Evolutionary conservation across 2,329 filamentous ascomycete species (phyloP), one percentile per base, ranked within the genome.

Genomic region (Ophiosphaerella herpotricha): DNA sequence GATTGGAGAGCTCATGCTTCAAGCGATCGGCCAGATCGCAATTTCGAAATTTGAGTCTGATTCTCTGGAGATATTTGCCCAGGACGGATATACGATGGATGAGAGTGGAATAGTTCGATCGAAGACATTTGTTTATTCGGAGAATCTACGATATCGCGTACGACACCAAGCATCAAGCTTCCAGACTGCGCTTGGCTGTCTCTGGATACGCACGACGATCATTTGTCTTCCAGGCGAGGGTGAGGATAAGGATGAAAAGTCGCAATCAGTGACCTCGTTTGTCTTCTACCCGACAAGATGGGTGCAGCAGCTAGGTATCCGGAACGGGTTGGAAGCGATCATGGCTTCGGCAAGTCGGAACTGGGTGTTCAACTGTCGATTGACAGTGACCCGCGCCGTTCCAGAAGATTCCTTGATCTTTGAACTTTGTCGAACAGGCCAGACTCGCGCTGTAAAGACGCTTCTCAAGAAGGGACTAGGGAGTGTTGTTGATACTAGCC

Each of bases 401-500:
- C 23, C 52, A 4, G 49, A 60, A 29, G 54, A 60, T 13, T 36
- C 57, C 0, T 36, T 55, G 9, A 51, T 60, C 4, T 60, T 60
- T 21, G 45, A 52, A 7, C 52, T 60, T 1, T 60, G 54, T 31
- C 34, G 32, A 4, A 40, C 45, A 5, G 54, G 54, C 7, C 40
- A 57, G 8, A 57, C 49, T 3, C 45, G 47, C 34, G 54, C 54
- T 37, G 54, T 60, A 2, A 33, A 60, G 14, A 36, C 39, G 4
- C 49, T 60, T 7, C 6, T 58, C 2, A 43, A 52, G 6, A 53
- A 44, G 4, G 40, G 50, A 3, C 33, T 49, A 18, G 54, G 34
- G 6, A 60, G 54, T 16, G 54, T 60, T 3, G 47, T 54, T 5
- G 57, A 60, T 16, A 60, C 57, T 4, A 58, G 52, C 13, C 52